Base-by-base conservation (phyloP, 352 stramenopile genomes). In the Pythium dissotocum region DNA sequence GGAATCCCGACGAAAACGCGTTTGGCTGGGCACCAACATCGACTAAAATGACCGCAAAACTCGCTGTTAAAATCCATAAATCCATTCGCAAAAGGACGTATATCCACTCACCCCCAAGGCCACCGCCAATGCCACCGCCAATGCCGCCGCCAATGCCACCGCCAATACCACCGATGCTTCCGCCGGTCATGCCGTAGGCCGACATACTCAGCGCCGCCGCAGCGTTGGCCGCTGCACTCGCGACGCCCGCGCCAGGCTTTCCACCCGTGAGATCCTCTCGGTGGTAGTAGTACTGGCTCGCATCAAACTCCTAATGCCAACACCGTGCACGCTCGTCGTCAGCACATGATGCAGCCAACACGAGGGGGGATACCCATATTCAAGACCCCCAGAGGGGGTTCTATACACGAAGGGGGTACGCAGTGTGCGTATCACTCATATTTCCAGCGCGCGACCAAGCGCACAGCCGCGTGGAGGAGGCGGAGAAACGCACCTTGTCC, bases 231-330 rank as follows among this genome's bases (percentile, higher is more conserved):
- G 58, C 62, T 0, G 79, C 57, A 5, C 69, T 76, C 28, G 63
- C 76, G 44, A 58, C 74, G 6, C 51, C 69, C 12, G 54, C 55
- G 38, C 71, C 65, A 18, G 77, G 57, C 0, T 56, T 72, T 58
- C 90, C 89, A 58, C 56, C 71, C 4, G 75, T 69, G 28, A 90
- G 82, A 14, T 95, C 87, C 68, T 93, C 83, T 10, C 87, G 87
- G 44, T 95, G 81, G 76, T 95, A 95, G 66, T 95, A 95, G 67
- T 95, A 95, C 63, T 93, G 87, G 66, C 85, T 93, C 54, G 87
- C 87, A 78, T 95, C 87, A 71, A 95, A 95, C 58, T 93, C 85
- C 72, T 95, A 60, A 44, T 18, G 21, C 21, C 21, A 24, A 24
- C 21, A 24, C 13, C 18, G 24, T 5, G 8, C 8, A 16, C 13